These are phyloP conservation scores for Phaffomyces antillensis DNA, from an alignment of 805 yeast species.

Conservation along the genomic window DNA sequence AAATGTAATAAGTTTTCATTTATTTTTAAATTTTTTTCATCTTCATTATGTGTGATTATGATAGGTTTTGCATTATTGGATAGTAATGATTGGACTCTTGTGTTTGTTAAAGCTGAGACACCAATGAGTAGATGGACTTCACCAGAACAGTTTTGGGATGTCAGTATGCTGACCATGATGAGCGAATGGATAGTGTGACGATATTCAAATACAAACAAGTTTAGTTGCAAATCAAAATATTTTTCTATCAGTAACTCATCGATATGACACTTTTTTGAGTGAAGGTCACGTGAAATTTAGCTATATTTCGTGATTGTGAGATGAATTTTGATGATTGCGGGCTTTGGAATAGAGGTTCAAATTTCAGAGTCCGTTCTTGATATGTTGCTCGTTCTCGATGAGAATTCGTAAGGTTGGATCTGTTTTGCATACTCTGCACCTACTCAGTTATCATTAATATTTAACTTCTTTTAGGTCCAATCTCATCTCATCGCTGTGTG, in stretches of 20 bases:
- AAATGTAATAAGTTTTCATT: conserved; percentile 23
- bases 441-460: no score
- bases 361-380: background rate
- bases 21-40: conserved; percentile 9
- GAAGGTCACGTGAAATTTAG: conserved; percentile 5
- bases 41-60: conserved; percentile 31
- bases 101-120: conserved; percentile 35
- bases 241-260: background rate
- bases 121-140: conserved; percentile 59
- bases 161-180: conserved; percentile 8
- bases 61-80: conserved; percentile 53
- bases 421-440: no score
- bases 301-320: background rate
- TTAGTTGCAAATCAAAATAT: background rate
- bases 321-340: background rate
- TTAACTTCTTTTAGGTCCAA: background rate
- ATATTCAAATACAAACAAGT: background rate
- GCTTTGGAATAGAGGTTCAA: background rate
- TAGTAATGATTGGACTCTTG: conserved; percentile 41
- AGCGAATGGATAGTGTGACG: background rate
- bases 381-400: background rate
- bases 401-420: no score
- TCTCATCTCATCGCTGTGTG: background rate
- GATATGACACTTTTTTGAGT: background rate
- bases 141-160: conserved; percentile 32